phyloP scores from a whole-genome alignment of 2,329 filamentous ascomycete species.

The Chaetomiaceae sp. region DNA sequence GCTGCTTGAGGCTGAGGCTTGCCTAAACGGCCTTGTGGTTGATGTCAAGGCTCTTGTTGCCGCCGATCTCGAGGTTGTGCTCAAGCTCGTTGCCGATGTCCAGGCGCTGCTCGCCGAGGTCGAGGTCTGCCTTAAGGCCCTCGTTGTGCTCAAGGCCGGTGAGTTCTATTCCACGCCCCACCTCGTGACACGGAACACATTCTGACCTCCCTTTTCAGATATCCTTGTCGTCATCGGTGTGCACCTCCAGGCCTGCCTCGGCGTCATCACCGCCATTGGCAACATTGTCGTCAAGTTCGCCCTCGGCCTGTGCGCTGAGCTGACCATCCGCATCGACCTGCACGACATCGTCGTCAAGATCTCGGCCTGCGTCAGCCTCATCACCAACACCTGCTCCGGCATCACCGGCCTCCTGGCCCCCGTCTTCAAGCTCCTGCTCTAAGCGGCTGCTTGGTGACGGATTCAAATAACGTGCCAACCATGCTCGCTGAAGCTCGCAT shows the following conservation, averaged over 20 bases:
- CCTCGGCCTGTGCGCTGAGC: conserved; percentile 6
- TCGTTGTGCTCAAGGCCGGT: conserved; percentile 12
- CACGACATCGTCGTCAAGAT: conserved; percentile 7
- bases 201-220: conserved; percentile 2
- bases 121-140: conserved; percentile 6
- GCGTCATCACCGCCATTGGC: conserved; percentile 4
- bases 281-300: conserved; percentile 3
- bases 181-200: not conserved
- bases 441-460: not conserved
- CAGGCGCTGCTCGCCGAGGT: conserved; percentile 10
- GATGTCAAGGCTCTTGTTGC: conserved; percentile 7
- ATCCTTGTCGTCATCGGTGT: conserved; percentile 7
- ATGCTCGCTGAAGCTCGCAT: not conserved
- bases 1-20: conserved; percentile 3
- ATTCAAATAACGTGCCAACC: not conserved
- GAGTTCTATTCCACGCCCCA: not conserved
- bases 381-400: not conserved
- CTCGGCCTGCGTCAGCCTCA: not conserved
- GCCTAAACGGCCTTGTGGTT: conserved; percentile 10
- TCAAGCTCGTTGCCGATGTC: conserved; percentile 9
- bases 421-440: conserved; percentile 6
- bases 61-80: conserved; percentile 11
- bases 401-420: not conserved
- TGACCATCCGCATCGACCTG: conserved; percentile 1
- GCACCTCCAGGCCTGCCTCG: conserved; percentile 6